Evolutionary conservation across 1,284 basidiomycete species (phyloP), one percentile per base, ranked within the genome.

Genomic region (Leccinum proliferum): DNA sequence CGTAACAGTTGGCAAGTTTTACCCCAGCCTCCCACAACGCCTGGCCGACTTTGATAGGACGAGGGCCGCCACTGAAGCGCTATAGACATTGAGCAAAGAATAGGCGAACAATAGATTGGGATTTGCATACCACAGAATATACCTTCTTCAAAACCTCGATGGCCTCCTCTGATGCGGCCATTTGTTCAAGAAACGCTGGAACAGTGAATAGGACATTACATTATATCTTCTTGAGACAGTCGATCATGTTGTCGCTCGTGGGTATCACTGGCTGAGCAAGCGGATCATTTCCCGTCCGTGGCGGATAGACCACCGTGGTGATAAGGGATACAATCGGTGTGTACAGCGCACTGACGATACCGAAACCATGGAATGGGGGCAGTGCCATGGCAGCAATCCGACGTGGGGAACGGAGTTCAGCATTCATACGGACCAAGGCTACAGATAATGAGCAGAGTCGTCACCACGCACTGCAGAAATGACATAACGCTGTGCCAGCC

Each of bases 281-380:
- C 2, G 63, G 63, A 58, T 64, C 59, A 7, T 48, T 37, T 41
- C 12, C 48, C 12, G 68, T 57, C 4, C 60, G 63, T 8, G 68
- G 67, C 1, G 71, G 46, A 50, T 68, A 72, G 8, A 72, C 43
- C 1, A 55, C 64, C 2, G 60, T 15, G 2, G 69, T 63, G 12
- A 64, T 6, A 2, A 66, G 43, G 15, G 15, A 55, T 2, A 53
- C 55, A 7, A 72, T 39, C 0, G 68, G 62, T 5, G 5, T n/a
- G 14, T 74, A 74, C 5, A 72, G 57, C 9, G 55, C 57, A 0
- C n/a, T 57, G 15, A 58, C 3, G 25, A 72, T 46, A 14, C 73
- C 73, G 2, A 60, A 74, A 7, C 21, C n/a, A 53, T 72, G 73
- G 53, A 75, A 72, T 2, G 71, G 6, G 1, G 73, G 71, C 0